Percentiles rank a stretch among this genome's conserved stretches.
Conservation (phyloP, 371 early-diverging fungal genomes). For the Saksenaea oblongispora region DNA sequence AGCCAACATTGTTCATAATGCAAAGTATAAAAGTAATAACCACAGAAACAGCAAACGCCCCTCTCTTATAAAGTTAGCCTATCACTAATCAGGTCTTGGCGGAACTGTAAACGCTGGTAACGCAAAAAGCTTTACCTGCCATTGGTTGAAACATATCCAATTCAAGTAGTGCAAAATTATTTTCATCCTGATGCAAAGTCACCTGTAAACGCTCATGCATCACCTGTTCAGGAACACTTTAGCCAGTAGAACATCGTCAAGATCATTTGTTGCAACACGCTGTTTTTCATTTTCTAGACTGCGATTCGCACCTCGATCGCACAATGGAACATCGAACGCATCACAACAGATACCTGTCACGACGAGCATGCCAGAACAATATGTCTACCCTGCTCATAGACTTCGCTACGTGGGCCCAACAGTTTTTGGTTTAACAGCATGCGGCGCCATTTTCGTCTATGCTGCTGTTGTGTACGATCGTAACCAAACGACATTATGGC, state of each 20-base stretch:
- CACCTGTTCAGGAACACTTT: not conserved
- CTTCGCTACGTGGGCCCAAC: constrained; percentile 1
- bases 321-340: not conserved
- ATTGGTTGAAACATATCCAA: too few species aligned
- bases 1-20: too few species aligned
- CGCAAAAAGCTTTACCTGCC: too few species aligned
- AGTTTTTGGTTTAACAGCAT: not conserved
- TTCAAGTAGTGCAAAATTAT: too few species aligned
- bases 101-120: too few species aligned
- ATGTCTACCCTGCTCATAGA: not conserved
- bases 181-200: too few species aligned
- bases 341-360: not conserved
- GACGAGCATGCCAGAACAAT: not conserved
- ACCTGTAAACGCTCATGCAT: not conserved
- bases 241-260: not conserved
- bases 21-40: too few species aligned
- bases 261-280: not conserved
- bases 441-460: not conserved
- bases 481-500: not conserved
- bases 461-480: constrained; percentile 7
- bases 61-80: too few species aligned
- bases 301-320: not conserved
- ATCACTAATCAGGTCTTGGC: too few species aligned
- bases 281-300: not conserved
- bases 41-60: too few species aligned